Percentiles rank a stretch among this genome's conserved stretches.
Conservation (phyloP, 495 filamentous ascomycete genomes). For the Neurospora sp. region DNA sequence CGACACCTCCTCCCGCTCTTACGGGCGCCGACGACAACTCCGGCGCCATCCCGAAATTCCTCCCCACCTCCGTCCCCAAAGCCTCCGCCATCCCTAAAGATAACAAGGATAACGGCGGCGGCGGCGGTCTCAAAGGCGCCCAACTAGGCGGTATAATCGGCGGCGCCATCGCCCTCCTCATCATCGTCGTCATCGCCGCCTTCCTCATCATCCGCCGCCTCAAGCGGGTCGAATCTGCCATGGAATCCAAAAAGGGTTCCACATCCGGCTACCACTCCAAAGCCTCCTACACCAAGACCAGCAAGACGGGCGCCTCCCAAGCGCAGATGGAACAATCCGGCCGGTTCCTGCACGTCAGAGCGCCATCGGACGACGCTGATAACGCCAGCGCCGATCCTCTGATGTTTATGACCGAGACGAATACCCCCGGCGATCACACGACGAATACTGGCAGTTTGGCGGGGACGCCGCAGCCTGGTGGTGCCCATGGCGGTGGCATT, state of each 20-base stretch:
- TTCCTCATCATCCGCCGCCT: constrained; percentile 31
- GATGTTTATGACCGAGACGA: constrained; percentile 4
- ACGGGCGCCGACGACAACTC: neutral
- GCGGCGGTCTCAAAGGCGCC: constrained; percentile 19
- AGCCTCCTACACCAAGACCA: neutral
- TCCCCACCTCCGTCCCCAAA: constrained; percentile 31
- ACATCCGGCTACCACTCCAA: constrained; percentile 15
- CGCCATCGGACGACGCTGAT: constrained; percentile 10
- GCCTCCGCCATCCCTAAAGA: constrained; percentile 7
- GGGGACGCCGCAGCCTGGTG: constrained; percentile 7
- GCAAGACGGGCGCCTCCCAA: constrained; percentile 1
- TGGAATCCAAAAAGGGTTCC: constrained; percentile 21
- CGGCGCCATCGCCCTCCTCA: constrained; percentile 28
- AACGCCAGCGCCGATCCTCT: constrained; percentile 17
- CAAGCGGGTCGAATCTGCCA: constrained; percentile 18
- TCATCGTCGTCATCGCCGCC: constrained; percentile 26
- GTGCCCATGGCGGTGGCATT: neutral
- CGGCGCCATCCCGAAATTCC: constrained; percentile 22
- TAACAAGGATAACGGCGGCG: constrained; percentile 2
- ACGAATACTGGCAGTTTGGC: constrained; percentile 1
- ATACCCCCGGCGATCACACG: neutral
- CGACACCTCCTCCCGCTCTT: constrained; percentile 12
- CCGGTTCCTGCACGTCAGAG: constrained; percentile 8
- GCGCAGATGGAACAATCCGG: constrained; percentile 17
- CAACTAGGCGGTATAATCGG: constrained; percentile 36